Conservation (phyloP, 495 filamentous ascomycete genomes). For the Neurospora cerealis region DNA sequence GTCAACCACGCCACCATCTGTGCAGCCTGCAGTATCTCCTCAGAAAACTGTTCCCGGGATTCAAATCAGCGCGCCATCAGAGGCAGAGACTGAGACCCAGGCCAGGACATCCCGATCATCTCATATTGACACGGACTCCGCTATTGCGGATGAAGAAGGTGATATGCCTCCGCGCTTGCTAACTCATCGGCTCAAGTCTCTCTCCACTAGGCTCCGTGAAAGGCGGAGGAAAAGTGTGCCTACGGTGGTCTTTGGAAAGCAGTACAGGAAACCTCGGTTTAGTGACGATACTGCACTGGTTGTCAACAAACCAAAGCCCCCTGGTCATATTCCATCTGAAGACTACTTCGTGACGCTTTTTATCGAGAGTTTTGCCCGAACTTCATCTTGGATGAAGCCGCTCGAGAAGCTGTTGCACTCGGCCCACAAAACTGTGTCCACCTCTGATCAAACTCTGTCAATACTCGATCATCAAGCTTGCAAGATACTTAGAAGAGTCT, state of each 20-base stretch:
- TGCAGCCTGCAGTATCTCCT: neutral
- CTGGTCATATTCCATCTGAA: conserved; percentile 32
- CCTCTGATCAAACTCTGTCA: conserved; percentile 62
- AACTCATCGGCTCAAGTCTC: conserved; percentile 32
- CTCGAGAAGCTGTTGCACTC: conserved; percentile 60
- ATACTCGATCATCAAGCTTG: conserved; percentile 77
- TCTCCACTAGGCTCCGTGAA: conserved; percentile 48
- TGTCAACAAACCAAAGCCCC: conserved; percentile 19
- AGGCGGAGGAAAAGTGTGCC: conserved; percentile 58
- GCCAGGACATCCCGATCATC: neutral
- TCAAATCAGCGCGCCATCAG: neutral
- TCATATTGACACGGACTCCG: neutral
- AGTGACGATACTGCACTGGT: conserved; percentile 21
- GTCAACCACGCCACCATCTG: neutral
- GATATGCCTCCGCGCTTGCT: conserved; percentile 23
- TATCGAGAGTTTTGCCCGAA: conserved; percentile 53
- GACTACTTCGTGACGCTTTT: conserved; percentile 84
- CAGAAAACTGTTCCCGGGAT: neutral
- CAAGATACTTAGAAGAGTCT: conserved; percentile 71
- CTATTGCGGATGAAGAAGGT: conserved; percentile 2
- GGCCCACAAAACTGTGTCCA: conserved; percentile 74
- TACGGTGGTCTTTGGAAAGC: conserved; percentile 72
- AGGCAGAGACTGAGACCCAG: neutral
- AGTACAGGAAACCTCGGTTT: conserved; percentile 19
- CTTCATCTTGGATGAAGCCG: conserved; percentile 47